Evolutionary conservation across 192 early-diverging fungal genomes (phyloP), one percentile per base, ranked within the genome.

Genomic region (Gamsiella multidivaricata): DNA sequence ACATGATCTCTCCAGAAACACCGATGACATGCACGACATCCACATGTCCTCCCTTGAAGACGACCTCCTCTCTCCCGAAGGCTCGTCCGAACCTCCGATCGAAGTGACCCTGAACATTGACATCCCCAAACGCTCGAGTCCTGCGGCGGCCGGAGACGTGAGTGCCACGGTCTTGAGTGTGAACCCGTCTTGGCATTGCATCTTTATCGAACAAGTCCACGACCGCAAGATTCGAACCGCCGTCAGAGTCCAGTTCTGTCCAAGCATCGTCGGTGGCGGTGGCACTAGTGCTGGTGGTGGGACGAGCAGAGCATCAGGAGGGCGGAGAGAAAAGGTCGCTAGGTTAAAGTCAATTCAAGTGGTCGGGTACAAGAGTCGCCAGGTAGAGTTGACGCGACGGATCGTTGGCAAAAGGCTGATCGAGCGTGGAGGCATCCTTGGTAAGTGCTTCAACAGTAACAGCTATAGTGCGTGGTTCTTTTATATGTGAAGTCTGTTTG

Each of bases 41-140:
- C 36, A 46, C 45, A 46, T 46, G 45, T 18, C 10, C 45, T 6
- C 45, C 23, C 1, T 2, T 20, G 26, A 56, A 37, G 20, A 45
- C 26, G 63, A 54, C 26, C 37, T 39, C 10, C 26, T 33, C 26
- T 26, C 34, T 28, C 51, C 29, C 3, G 72, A 67, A 18, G 74
- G 59, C 22, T 53, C n/a, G n/a, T n/a, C 39, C 3, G 55, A 74
- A n/a, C 22, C 34, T 7, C 54, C 61, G 1, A 41, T 78, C 7
- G 74, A 78, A 39, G 74, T 78, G 36, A 69, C 74, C 0, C 54
- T 78, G 11, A 78, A 78, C 32, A 43, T 78, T 3, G 74, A 78
- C 46, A 54, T 78, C 1, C 74, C 74, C 22, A 78, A 69, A 39
- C 43, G 65, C 12, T 56, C 74, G 3, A 26, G 17, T 10, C 57